A percentile compares a stretch with the other conserved stretches of the same genome.
Conservation (phyloP, 2,329 filamentous ascomycete genomes). For the Venturia aucupariae region DNA sequence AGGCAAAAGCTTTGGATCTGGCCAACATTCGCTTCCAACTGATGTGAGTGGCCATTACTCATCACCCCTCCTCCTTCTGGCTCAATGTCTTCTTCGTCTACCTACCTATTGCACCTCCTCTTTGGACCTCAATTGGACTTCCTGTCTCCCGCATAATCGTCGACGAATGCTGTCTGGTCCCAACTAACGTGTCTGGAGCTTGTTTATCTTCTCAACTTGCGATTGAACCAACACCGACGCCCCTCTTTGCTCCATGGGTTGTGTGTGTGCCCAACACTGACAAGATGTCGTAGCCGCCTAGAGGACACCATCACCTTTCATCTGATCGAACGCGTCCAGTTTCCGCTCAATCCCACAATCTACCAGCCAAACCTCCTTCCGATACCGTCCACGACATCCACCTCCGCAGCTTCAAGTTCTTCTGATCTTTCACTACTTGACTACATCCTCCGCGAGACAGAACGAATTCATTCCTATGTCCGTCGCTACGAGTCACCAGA, state of each 20-base stretch:
- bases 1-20: constrained; percentile 77
- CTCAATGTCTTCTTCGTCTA: constrained; percentile 14
- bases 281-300: constrained; percentile 55
- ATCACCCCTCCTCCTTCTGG: neutral
- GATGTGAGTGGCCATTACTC: constrained; percentile 52
- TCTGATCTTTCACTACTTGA: constrained; percentile 75
- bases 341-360: constrained; percentile 81
- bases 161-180: no score
- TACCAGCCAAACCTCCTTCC: constrained; percentile 72
- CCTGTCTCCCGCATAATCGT: no score
- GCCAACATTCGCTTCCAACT: constrained; percentile 87
- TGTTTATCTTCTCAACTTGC: no score
- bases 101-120: no score
- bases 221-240: neutral
- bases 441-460: constrained; percentile 86
- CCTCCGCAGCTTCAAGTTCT: neutral
- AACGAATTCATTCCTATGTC: constrained; percentile 83
- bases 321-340: constrained; percentile 95
- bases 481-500: constrained; percentile 93
- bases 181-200: no score
- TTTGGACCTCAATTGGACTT: no score
- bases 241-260: neutral
- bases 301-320: constrained; percentile 98
- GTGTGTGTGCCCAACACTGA: constrained; percentile 14
- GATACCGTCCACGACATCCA: constrained; percentile 49